Percentiles rank a stretch among this genome's conserved stretches.
These are phyloP conservation scores for Tetradesmus obliquus DNA, from an alignment of 139 green algal species.

Conservation along the genomic window DNA sequence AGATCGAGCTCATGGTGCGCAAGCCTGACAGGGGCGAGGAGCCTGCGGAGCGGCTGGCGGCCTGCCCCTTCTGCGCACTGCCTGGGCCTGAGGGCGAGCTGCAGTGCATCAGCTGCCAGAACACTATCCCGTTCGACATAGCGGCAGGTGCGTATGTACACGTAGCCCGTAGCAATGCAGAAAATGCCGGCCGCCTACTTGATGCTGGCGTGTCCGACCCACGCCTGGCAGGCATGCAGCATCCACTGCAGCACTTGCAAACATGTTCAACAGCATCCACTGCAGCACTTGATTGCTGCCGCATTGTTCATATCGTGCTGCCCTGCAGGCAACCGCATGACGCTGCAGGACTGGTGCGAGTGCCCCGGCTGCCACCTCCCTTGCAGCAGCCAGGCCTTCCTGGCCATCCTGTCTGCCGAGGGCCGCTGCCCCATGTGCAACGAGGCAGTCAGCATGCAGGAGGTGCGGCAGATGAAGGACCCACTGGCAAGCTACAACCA, in stretches of 20 bases:
- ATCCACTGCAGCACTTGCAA: background rate
- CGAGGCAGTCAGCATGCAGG: slow-evolving; percentile 47
- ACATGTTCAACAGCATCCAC: background rate
- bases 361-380: slow-evolving; percentile 80
- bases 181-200: background rate
- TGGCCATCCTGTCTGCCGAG: slow-evolving; percentile 61
- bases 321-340: slow-evolving; percentile 74
- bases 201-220: background rate
- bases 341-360: slow-evolving; percentile 73
- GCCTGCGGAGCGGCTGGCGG: slow-evolving; percentile 61
- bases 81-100: slow-evolving; percentile 71
- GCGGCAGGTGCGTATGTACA: slow-evolving; percentile 58
- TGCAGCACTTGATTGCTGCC: background rate
- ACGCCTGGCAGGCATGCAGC: background rate
- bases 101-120: slow-evolving; percentile 74
- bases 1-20: slow-evolving; percentile 88
- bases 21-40: slow-evolving; percentile 78
- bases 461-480: background rate
- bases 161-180: background rate
- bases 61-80: slow-evolving; percentile 78
- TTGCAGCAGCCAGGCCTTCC: slow-evolving; percentile 59
- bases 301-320: background rate
- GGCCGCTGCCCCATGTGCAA: slow-evolving; percentile 72
- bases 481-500: background rate
- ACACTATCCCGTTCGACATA: slow-evolving; percentile 76